These are phyloP conservation scores for Penicillium nucicola DNA, from an alignment of 495 filamentous ascomycete genomes.

Conservation along the genomic window DNA sequence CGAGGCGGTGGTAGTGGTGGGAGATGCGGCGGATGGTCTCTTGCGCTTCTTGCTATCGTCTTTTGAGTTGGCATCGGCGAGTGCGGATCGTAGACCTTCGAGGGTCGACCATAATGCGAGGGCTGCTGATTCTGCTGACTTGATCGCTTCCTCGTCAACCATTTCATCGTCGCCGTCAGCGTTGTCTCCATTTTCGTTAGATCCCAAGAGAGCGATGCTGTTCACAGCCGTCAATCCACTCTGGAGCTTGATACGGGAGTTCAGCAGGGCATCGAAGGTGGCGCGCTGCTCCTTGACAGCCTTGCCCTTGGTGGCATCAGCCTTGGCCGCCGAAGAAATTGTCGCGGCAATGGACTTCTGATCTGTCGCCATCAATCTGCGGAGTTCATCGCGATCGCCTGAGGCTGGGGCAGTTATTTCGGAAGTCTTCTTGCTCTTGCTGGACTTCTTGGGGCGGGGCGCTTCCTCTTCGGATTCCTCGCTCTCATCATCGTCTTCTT, in stretches of 20 bases:
- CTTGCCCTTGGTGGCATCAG: slow-evolving; percentile 77
- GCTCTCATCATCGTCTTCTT: slow-evolving; percentile 14
- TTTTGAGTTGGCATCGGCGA: slow-evolving; percentile 48
- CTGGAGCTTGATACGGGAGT: slow-evolving; percentile 84
- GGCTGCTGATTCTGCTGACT: slow-evolving; percentile 84
- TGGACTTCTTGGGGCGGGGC: slow-evolving; percentile 2
- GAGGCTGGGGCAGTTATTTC: neutral
- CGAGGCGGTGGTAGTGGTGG: slow-evolving; percentile 45
- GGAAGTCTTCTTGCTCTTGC: neutral
- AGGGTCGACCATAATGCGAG: slow-evolving; percentile 83
- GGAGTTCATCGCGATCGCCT: slow-evolving; percentile 54
- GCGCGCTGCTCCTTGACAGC: slow-evolving; percentile 81
- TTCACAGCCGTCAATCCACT: slow-evolving; percentile 83
- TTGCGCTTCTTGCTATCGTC: slow-evolving; percentile 58
- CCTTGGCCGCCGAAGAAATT: slow-evolving; percentile 69
- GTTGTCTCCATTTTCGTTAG: slow-evolving; percentile 34
- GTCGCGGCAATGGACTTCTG: slow-evolving; percentile 65
- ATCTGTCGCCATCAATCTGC: slow-evolving; percentile 67
- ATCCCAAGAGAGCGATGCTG: slow-evolving; percentile 51
- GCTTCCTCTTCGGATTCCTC: slow-evolving; percentile 25
- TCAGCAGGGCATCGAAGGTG: slow-evolving; percentile 82
- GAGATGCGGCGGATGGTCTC: slow-evolving; percentile 44
- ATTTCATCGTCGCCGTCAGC: slow-evolving; percentile 33
- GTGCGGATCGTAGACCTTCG: slow-evolving; percentile 63
- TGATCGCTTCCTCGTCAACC: slow-evolving; percentile 46